Base-by-base conservation (phyloP, 2,329 filamentous ascomycete genomes). In the Zasmidium cellare region DNA sequence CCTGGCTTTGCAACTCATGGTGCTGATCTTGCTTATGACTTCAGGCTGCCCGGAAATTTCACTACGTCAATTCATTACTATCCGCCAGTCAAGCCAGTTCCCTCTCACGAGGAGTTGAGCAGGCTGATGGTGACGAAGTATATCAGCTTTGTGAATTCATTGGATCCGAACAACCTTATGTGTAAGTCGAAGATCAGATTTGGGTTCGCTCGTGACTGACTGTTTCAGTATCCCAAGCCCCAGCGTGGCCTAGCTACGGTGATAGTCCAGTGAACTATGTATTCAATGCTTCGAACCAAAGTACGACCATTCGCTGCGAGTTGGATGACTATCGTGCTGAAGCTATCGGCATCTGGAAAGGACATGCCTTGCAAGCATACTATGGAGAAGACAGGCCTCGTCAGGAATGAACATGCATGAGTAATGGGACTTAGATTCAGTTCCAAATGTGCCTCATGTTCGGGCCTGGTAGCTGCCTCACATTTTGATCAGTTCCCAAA, bases 101-200 rank as follows among this genome's bases (percentile, higher is more conserved):
- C 45, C 9, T 47, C 45, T 6, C 19, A 47, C 16, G 80, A 76
- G 1, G 68, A 68, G 0, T 83, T 88, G 3, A 78, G 87, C 1
- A 78, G 82, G 0, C 73, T 87, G 0, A 81, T 89, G 31, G 86
- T 90, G 66, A 80, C 79, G 0, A 92, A 91, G 72, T 92, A 91
- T 67, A 79, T 87, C 67, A 86, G 84, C 53, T 93, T 93, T 68
- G 66, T 92, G 7, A 81, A 90, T 71, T 84, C 86, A 46, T 72
- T 87, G 44, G 84, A 92, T 68, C 89, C 89, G 1, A 92, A 92
- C 16, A n/a, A 14, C n/a, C 16, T 41, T 5, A 9, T 41, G 16
- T 14, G 35, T 41, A 18, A 41, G 35, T 41, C 16, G 16, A 14
- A 9, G 35, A 6, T 18, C 16, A 5, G 11, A 41, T 9, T 14